A percentile compares a stretch with the other conserved stretches of the same genome.
These are phyloP conservation scores for Achaetomiella virescens DNA, from an alignment of 495 filamentous ascomycete species.

Conservation along the genomic window DNA sequence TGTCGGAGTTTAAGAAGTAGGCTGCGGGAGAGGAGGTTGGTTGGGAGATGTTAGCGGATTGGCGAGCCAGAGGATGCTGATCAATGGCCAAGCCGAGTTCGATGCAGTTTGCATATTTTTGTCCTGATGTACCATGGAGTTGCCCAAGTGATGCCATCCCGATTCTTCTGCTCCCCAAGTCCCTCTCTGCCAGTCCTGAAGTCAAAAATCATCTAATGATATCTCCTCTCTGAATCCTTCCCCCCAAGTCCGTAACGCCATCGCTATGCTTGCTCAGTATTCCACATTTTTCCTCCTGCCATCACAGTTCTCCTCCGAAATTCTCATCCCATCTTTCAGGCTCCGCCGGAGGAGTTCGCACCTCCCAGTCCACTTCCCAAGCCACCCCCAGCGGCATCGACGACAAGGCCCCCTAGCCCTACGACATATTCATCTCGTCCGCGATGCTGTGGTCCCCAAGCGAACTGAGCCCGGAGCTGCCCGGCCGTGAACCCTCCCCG, in stretches of 20 bases:
- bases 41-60: too few relatives aligned
- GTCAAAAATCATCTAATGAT: neutral
- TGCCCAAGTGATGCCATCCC: too few relatives aligned
- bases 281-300: neutral
- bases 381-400: too few relatives aligned
- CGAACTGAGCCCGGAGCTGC: conserved; percentile 48
- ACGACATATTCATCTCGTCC: conserved; percentile 35
- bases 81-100: too few relatives aligned
- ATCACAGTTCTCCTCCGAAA: too few relatives aligned
- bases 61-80: too few relatives aligned
- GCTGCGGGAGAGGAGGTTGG: neutral
- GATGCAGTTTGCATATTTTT: too few relatives aligned
- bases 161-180: neutral
- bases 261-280: conserved; percentile 24
- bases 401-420: neutral
- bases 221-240: neutral
- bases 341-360: too few relatives aligned
- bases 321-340: too few relatives aligned
- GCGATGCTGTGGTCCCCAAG: conserved; percentile 40
- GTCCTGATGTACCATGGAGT: too few relatives aligned
- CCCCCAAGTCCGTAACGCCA: conserved; percentile 19
- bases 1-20: conserved; percentile 27
- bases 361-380: neutral
- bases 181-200: too few relatives aligned
- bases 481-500: conserved; percentile 35